Evolutionary conservation across 2,329 filamentous ascomycete genomes (phyloP), one percentile per base, ranked within the genome.

Genomic region (Alternaria rosae): DNA sequence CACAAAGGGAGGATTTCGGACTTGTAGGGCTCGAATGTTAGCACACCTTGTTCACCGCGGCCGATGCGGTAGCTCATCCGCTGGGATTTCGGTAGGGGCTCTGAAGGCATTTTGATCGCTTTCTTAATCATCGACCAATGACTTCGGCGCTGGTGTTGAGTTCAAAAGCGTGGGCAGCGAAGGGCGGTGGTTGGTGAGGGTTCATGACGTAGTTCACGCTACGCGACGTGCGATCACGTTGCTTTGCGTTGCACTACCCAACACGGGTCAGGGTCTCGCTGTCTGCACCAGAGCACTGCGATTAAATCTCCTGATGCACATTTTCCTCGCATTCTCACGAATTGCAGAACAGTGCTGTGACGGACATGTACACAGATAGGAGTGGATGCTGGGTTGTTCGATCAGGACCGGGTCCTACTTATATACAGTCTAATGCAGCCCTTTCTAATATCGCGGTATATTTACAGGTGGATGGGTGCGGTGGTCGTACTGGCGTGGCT

Each of bases 11-110:
- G 82, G 1, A 89, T 81, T 15, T 80, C 73, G 17, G 85, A 86
- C 74, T 89, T 89, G 79, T 90, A 90, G 1, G 87, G 88, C 69
- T 89, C 87, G 68, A 86, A 88, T 1, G 85, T 87, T 30, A 90
- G 77, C 10, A 89, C 88, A 55, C 86, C 85, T 73, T 85, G 84
- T 73, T 90, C 87, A 61, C 87, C 87, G 44, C 86, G 85, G 13
- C 81, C 86, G 64, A 89, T 87, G 62, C 82, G 82, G 76, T 89
- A 89, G 66, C 79, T 77, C 81, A 85, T 83, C 51, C 80, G 79
- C 35, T 83, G 77, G 11, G 74, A 59, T 65, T 76, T 74, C 10
- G 70, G 62, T 17, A 70, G 65, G 13, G 63, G 51, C 8, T 65
- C 52, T 1, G 65, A 48, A 3, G 67, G 64, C 67, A 71, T 63